Percentiles rank a stretch among this genome's conserved stretches.
These are phyloP conservation scores for Oxytropis ochrocephala DNA, from an alignment of 306 rosid species.

Conservation along the genomic window DNA sequence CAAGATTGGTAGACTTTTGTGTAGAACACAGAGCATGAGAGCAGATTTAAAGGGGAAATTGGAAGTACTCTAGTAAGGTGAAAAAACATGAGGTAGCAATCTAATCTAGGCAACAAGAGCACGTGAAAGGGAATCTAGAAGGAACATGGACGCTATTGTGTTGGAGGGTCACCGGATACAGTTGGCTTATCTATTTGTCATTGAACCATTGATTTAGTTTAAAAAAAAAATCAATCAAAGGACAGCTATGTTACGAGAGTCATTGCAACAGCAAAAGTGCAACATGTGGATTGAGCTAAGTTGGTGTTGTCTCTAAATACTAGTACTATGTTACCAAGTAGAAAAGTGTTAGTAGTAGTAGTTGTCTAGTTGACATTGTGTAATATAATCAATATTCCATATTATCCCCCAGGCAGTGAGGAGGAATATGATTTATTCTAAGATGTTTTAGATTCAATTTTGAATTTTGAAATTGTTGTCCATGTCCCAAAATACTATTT, in stretches of 20 bases:
- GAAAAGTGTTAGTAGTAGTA: background rate
- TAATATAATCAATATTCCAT: too few relatives aligned
- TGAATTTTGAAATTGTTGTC: background rate
- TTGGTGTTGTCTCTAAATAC: background rate
- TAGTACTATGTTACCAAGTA: background rate
- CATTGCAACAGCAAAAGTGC: background rate
- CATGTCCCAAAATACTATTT: too few relatives aligned
- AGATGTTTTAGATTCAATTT: background rate
- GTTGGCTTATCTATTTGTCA: slow-evolving; percentile 14
- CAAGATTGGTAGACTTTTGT: background rate
- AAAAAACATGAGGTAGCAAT: background rate
- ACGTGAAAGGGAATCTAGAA: slow-evolving; percentile 24
- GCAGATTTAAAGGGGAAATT: background rate
- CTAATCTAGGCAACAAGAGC: slow-evolving; percentile 13
- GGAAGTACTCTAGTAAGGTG: background rate
- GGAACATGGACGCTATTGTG: background rate
- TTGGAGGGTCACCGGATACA: background rate
- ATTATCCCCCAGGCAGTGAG: too few relatives aligned
- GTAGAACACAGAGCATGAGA: background rate
- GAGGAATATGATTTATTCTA: too few relatives aligned
- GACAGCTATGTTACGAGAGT: slow-evolving; percentile 9
- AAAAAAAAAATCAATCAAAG: background rate
- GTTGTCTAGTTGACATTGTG: background rate
- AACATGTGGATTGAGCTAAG: background rate
- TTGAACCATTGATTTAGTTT: background rate